Evolutionary conservation across 352 stramenopile species (phyloP).

Genomic region (Phytopythium kandeliae): DNA sequence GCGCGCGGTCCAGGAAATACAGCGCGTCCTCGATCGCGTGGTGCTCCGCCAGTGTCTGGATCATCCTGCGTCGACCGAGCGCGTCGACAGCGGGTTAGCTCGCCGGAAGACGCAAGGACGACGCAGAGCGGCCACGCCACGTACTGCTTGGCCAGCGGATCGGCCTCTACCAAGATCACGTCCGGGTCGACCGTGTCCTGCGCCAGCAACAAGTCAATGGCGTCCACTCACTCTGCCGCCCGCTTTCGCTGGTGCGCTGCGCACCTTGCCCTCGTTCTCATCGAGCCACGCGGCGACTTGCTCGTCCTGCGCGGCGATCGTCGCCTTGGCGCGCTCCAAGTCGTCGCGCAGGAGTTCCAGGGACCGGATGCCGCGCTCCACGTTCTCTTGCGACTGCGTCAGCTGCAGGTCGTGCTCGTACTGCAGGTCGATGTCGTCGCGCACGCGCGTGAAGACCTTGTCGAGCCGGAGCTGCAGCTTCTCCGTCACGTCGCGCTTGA

Average conservation of each 20-base stretch:
- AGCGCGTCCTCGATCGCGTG: constrained; percentile 88
- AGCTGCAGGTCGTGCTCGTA: constrained; percentile 84
- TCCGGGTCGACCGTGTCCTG: constrained; percentile 74
- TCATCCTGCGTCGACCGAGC: constrained; percentile 27
- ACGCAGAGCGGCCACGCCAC: constrained; percentile 7
- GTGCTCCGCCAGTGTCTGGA: constrained; percentile 80
- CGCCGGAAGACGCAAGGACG: too few relatives aligned
- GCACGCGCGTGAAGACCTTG: constrained; percentile 71
- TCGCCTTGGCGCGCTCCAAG: constrained; percentile 34
- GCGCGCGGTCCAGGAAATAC: constrained; percentile 88
- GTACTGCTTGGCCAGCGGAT: constrained; percentile 80
- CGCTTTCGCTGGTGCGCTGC: too few relatives aligned
- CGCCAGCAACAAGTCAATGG: too few relatives aligned
- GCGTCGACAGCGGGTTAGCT: too few relatives aligned
- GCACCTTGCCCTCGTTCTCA: constrained; percentile 67
- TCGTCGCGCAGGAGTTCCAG: constrained; percentile 70
- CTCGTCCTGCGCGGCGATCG: constrained; percentile 54
- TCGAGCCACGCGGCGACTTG: constrained; percentile 64
- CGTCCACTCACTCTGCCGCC: too few relatives aligned
- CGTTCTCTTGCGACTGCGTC: constrained; percentile 69
- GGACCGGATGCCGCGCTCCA: constrained; percentile 71
- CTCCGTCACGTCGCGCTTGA: constrained; percentile 71
- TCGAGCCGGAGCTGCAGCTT: constrained; percentile 81
- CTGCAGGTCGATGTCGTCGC: constrained; percentile 81
- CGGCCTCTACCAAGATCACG: constrained; percentile 69